Evolutionary conservation across 352 stramenopile species (phyloP), one percentile per base, ranked within the genome.

Genomic region (Aphanomyces invadans): DNA sequence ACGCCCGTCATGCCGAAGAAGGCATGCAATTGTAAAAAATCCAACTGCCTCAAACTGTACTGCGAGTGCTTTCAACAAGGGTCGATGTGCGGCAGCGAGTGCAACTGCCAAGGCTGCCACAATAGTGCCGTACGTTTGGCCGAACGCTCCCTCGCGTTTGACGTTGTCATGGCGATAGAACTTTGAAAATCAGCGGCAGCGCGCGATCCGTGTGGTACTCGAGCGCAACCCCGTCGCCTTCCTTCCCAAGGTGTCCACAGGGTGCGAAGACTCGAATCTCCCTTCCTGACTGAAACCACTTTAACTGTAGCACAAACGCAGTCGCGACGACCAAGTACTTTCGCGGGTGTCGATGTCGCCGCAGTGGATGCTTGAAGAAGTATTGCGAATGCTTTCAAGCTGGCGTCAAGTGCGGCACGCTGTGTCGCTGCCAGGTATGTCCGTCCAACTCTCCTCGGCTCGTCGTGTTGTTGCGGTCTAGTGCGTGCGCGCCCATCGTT

Each of bases 341-440:
- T 52, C 77, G 89, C 44, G 95, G 95, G 36, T 99, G 95, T 74
- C 97, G 97, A 72, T 99, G 95, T 74, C 81, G 94, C 0, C 98
- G 98, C 72, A 97, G 83, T 55, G 88, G 84, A 26, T 99, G 95
- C 69, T 90, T 98, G 70, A 99, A 99, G 78, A 98, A 98, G 55
- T 98, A 98, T 69, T 98, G 95, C 73, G 95, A 98, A 71, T 98
- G 95, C 59, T 97, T 96, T 72, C 90, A 97, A 71, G 91, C 91
- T 36, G 86, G 81, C 33, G 83, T 94, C 4, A 68, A 84, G 4
- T 97, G 89, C 68, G 91, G 80, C 0, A 77, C 72, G 0, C 79
- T 86, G 39, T 97, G 89, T 68, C 87, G 89, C 21, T 97, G 89
- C 46, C 81, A 87, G 57, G 76, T 84, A 67, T 17, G 65, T 71